Evolutionary conservation across 1,284 basidiomycete species (phyloP).

Genomic region (Neonothopanus nambi): DNA sequence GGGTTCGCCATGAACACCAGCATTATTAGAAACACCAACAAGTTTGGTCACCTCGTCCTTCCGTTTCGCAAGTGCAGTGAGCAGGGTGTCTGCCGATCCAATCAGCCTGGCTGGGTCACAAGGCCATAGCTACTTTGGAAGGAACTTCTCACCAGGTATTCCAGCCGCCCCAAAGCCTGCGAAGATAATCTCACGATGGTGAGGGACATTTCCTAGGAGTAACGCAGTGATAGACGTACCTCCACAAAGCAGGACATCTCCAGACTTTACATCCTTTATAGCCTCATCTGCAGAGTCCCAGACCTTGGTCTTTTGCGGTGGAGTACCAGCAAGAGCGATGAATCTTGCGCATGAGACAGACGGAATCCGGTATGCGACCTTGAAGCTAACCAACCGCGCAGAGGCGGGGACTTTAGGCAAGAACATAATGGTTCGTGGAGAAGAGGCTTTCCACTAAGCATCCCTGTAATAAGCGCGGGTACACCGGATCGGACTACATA

Average conservation of each 20-base stretch:
- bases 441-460: not conserved
- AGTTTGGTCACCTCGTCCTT: conserved; percentile 67
- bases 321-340: conserved; percentile 31
- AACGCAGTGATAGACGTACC: conserved; percentile 47
- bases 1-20: conserved; percentile 25
- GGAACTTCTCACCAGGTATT: conserved; percentile 57
- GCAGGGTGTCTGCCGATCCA: conserved; percentile 68
- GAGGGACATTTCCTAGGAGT: conserved; percentile 3
- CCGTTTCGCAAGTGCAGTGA: conserved; percentile 76
- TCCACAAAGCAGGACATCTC: conserved; percentile 77
- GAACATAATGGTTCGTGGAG: conserved; percentile 9
- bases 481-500: not conserved
- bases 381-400: conserved; percentile 2
- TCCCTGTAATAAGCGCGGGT: not conserved
- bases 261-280: conserved; percentile 79
- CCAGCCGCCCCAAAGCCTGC: conserved; percentile 80
- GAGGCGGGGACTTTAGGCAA: conserved; percentile 4
- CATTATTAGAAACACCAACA: conserved; percentile 90
- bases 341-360: conserved; percentile 28
- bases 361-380: conserved; percentile 15
- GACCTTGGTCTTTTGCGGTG: conserved; percentile 67
- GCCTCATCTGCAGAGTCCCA: conserved; percentile 82
- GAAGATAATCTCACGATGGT: conserved; percentile 4
- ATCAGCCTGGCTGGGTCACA: conserved; percentile 8
- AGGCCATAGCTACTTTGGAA: not conserved